Base-by-base conservation (phyloP, 2,329 filamentous ascomycete genomes). In the Sordariomycetes sp. region DNA sequence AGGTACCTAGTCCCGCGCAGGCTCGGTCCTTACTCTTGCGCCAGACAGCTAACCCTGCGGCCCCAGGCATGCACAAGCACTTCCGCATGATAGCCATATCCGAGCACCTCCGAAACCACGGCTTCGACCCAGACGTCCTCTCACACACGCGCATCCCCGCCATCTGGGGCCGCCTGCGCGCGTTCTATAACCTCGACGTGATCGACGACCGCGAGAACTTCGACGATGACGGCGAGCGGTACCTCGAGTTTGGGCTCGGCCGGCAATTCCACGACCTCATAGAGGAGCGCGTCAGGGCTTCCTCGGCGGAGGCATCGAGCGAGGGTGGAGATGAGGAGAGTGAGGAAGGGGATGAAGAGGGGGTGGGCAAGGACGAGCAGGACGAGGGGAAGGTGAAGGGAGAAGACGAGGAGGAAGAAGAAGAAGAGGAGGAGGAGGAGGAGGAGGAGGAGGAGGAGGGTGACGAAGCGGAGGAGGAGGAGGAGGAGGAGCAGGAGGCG, bases 21-120 rank as follows among this genome's bases (percentile, higher is more conserved):
- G 22, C 57, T 48, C 28, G 16, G n/a, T 32, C 24, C 43, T 34
- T 25, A 34, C 51, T 20, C 40, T 20, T 14, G 20, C 24, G 48
- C 22, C 16, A 56, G 11, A 28, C 18, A 3, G 34, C 54, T 55
- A 55, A 55, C 20, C 14, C 14, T 32, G 34, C 37, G 18, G 40
- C 16, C 18, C 40, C 18, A 89, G 89, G 91, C 61, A 89, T 96
- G 79, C 91, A 96, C 75, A 95, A 93, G 70, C 90, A 96, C 71
- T 96, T 96, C 69, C 87, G 90, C 60, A 92, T 97, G 80, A 85
- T 96, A 62, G 86, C 90, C 10, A 90, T 97, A 60, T 87, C 87
- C 52, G 86, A 92, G 64, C 83, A 90, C 64, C 75, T 95, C 61
- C 84, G 87, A 63, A 90, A 88, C 64, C 88, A 92, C 70, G 90